A percentile compares a stretch with the other conserved stretches of the same genome.
Conservation (phyloP, 2,329 filamentous ascomycete genomes). For the Aspergillus sp. region DNA sequence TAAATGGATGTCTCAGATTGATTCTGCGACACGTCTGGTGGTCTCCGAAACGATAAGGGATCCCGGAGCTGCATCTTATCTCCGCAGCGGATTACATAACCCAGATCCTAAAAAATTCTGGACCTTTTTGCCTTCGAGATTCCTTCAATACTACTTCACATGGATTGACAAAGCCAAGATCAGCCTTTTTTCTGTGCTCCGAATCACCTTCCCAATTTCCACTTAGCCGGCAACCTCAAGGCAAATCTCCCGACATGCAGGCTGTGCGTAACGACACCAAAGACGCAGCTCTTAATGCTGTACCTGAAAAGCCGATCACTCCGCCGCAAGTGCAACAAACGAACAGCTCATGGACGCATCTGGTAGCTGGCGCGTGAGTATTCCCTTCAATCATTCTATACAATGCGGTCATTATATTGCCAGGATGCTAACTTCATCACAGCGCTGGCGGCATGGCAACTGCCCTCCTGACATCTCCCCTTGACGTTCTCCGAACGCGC, state of each 20-base stretch:
- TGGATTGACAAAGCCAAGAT: constrained; percentile 6
- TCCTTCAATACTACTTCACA: background rate
- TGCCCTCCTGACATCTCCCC: constrained; percentile 85
- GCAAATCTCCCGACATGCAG: constrained; percentile 6
- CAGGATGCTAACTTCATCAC: background rate
- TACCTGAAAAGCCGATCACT: constrained; percentile 6
- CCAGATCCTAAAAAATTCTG: constrained; percentile 9
- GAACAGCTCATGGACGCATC: constrained; percentile 28
- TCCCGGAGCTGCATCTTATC: background rate
- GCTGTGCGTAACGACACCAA: constrained; percentile 10
- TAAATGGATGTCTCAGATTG: background rate
- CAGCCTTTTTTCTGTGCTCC: background rate
- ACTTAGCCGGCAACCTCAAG: background rate
- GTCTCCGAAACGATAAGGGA: background rate
- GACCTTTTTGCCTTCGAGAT: constrained; percentile 5
- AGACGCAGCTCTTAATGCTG: constrained; percentile 9
- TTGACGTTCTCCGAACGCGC: constrained; percentile 97
- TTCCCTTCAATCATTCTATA: background rate
- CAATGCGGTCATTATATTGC: background rate
- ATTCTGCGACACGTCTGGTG: background rate
- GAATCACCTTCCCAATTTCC: background rate
- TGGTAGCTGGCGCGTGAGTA: constrained; percentile 37
- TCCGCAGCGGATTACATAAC: constrained; percentile 9
- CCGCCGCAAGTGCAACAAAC: constrained; percentile 9
- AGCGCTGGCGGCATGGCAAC: constrained; percentile 75